Evolutionary conservation across 2,329 filamentous ascomycete genomes (phyloP).

Genomic region (Neoscytalidium dimidiatum): DNA sequence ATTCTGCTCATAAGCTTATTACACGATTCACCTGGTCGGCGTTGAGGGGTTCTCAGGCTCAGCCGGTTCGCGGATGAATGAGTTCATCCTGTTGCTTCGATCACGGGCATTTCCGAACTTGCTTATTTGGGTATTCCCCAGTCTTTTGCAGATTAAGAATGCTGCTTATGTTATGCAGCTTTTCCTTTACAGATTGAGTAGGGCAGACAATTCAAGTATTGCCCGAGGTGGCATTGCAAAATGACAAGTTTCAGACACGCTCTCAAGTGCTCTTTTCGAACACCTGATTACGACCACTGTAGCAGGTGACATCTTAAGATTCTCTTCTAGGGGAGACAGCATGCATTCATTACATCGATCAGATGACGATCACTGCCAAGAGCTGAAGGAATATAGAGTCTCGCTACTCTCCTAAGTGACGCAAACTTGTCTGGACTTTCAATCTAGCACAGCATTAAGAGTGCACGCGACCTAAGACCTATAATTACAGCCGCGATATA

Average conservation of each 20-base stretch:
- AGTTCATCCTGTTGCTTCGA: slow-evolving; percentile 6
- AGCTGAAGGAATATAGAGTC: too few species aligned
- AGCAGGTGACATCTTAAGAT: too few species aligned
- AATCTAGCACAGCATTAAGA: too few species aligned
- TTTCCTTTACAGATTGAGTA: slow-evolving; percentile 14
- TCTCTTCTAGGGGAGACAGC: too few species aligned
- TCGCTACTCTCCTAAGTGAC: too few species aligned
- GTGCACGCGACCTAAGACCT: too few species aligned
- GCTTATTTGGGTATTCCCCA: slow-evolving; percentile 15
- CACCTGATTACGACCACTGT: too few species aligned
- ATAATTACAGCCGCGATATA: too few species aligned
- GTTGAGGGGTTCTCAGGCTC: slow-evolving; percentile 21
- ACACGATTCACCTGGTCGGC: slow-evolving; percentile 21
- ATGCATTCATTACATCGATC: too few species aligned
- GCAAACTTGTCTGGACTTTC: too few species aligned
- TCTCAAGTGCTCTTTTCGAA: not conserved
- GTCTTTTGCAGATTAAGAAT: slow-evolving; percentile 13
- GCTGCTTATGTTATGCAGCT: slow-evolving; percentile 14
- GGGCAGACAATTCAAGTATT: slow-evolving; percentile 10
- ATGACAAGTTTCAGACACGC: not conserved
- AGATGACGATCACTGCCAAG: too few species aligned
- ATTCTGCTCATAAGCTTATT: slow-evolving; percentile 22
- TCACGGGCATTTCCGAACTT: slow-evolving; percentile 10
- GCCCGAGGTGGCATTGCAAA: not conserved
- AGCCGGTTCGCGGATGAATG: slow-evolving; percentile 19